Base-by-base conservation (phyloP, 1,139 yeast genomes). In the Geotrichum phurueaensis region DNA sequence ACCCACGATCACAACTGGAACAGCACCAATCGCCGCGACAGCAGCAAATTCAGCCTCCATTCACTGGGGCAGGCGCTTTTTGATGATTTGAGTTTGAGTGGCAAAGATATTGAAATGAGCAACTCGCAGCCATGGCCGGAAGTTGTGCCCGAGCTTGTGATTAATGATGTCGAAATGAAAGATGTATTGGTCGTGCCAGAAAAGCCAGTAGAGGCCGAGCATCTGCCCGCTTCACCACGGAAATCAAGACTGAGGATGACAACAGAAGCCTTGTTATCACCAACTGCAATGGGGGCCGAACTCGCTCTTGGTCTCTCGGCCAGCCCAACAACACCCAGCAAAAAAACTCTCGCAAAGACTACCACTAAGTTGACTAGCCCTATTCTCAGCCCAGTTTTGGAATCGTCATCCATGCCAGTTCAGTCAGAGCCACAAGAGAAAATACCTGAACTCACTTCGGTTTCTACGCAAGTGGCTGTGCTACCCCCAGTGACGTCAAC, bases 211-310 rank as follows among this genome's bases (percentile, higher is more conserved):
- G 47, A 51, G 9, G 29, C 18, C 20, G 39, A 27, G 39, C 53
- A 31, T 9, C 27, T 6, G 2, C 15, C 33, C 9, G 56, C 36
- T 33, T 29, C 47, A 13, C 49, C 54, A 7, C 43, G 39, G 47
- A 49, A 50, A 18, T 33, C 51, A 18, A 33, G 31, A 36, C 54
- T 39, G 36, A 23, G 33, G 43, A 51, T 58, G 10, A 49, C 59
- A 25, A 53, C 20, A 53, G 52, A 54, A 10, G 45, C 58, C 4
- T 55, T 61, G 5, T 31, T 61, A 22, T 61, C 63, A 1, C 63
- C 63, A 4, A 61, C 63, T 1, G 29, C n/a, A n/a, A 60, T 52
- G 45, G 63, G 63, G 5, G 63, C 60, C 2, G 61, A 61, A n/a
- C 31, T 58, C 20, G 63, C 63, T 5, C 31, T 61, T 4, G 27